These are phyloP conservation scores for Neckera pumila DNA, from an alignment of 225 moss, liverwort and hornwort genomes.

Conservation along the genomic window DNA sequence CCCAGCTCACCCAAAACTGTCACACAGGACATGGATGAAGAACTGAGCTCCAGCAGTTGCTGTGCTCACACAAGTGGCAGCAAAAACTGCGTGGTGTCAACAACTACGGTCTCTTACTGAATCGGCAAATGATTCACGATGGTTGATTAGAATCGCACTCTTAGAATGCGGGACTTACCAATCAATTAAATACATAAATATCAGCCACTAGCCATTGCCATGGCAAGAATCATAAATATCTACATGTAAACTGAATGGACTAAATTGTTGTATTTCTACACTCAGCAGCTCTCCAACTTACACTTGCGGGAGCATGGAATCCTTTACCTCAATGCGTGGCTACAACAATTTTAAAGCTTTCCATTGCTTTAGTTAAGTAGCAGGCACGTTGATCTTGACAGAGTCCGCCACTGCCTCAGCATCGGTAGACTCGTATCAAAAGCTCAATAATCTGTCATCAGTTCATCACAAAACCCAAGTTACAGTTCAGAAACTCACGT, in stretches of 20 bases:
- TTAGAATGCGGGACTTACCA: background rate
- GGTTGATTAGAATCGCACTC: background rate
- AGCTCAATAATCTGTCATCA: background rate
- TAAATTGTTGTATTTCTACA: background rate
- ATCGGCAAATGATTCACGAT: background rate
- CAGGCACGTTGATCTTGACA: background rate
- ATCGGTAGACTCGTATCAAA: background rate
- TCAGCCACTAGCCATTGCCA: background rate
- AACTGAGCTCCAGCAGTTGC: background rate
- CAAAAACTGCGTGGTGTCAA: background rate
- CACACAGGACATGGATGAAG: background rate
- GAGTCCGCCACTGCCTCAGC: background rate
- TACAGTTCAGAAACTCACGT: background rate
- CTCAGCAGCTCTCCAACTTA: background rate
- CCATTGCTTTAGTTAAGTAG: background rate
- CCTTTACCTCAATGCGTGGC: background rate
- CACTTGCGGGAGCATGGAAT: background rate
- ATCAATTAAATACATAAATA: background rate
- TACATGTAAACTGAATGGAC: background rate
- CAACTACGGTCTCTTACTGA: background rate
- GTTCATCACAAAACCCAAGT: background rate
- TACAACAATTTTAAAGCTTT: background rate
- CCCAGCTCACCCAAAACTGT: background rate
- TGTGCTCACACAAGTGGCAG: background rate
- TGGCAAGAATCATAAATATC: background rate